These are phyloP conservation scores for Ascochyta clinopodiicola DNA, from an alignment of 2,329 filamentous ascomycete species.

Conservation along the genomic window DNA sequence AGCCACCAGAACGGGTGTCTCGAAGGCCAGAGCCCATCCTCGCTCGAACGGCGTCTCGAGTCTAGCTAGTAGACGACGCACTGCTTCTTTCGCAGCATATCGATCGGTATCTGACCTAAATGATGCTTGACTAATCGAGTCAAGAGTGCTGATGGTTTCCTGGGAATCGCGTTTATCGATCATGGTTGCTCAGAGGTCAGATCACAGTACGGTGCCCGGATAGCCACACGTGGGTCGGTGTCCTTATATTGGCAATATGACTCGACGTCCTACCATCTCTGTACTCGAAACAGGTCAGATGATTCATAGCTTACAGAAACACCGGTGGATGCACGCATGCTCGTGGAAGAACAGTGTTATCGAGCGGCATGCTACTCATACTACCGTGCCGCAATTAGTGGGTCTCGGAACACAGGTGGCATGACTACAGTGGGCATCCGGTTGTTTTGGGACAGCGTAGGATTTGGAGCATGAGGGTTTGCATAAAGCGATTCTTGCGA, in stretches of 20 bases:
- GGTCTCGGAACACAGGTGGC: neutral
- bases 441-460: neutral
- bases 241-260: neutral
- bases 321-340: neutral
- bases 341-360: neutral
- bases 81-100: slow-evolving; percentile 16
- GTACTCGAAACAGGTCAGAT: neutral
- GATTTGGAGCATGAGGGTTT: neutral
- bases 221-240: neutral
- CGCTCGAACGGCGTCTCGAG: slow-evolving; percentile 14
- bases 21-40: slow-evolving; percentile 9
- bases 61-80: slow-evolving; percentile 8
- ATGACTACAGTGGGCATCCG: neutral
- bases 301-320: neutral
- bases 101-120: slow-evolving; percentile 10
- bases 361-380: neutral
- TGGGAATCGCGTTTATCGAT: neutral
- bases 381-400: neutral
- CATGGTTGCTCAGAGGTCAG: neutral
- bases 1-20: slow-evolving; percentile 9
- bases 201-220: too few relatives aligned
- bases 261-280: neutral
- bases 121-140: neutral
- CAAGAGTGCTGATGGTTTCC: neutral
- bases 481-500: too few relatives aligned